Evolutionary conservation across 2,329 filamentous ascomycete genomes (phyloP), one percentile per base, ranked within the genome.

Genomic region (Ceratocystis destructans): DNA sequence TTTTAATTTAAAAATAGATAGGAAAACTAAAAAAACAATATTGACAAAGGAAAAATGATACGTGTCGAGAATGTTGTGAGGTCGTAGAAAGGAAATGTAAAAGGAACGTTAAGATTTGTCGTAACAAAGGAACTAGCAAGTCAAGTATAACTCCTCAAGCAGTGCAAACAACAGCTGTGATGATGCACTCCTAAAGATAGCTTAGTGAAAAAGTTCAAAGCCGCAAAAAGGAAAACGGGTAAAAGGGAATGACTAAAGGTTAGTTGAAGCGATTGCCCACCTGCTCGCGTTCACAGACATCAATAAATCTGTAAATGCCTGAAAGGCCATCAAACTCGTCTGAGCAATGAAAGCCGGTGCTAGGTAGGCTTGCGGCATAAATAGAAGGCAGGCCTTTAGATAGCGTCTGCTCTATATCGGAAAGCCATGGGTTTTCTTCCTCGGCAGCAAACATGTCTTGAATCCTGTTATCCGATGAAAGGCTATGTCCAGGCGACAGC

Each of bases 281-380:
- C 55, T 65, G 53, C 55, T 41, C 74, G 31, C 78, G 77, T 68
- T 84, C 81, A 70, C 82, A 85, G 70, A 83, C 82, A 70, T 83
- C 82, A 37, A 85, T 68, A 69, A 85, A 85, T 17, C 78, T 77
- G 71, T 84, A 82, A 45, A 85, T 79, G 3, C 82, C 82, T 68
- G 83, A 80, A 2, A 84, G 70, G 0, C 82, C 82, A 63, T 84
- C 81, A 68, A 78, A 82, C 2, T 80, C 78, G 59, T 79, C 76
- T 0, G 79, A 79, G 53, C 72, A 74, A 55, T 77, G 76, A 69
- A 77, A 77, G 17, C 73, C 75, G 6, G 78, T 79, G 70, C 76
- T 79, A n/a, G 72, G 55, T 15, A 64, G 31, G 25, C 66, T 69
- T 1, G 76, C 76, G 7, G 44, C 62, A 67, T 62, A 64, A 15